Evolutionary conservation across 768 basidiomycete genomes (phyloP).

Genomic region (Cystobasidium ongulense): DNA sequence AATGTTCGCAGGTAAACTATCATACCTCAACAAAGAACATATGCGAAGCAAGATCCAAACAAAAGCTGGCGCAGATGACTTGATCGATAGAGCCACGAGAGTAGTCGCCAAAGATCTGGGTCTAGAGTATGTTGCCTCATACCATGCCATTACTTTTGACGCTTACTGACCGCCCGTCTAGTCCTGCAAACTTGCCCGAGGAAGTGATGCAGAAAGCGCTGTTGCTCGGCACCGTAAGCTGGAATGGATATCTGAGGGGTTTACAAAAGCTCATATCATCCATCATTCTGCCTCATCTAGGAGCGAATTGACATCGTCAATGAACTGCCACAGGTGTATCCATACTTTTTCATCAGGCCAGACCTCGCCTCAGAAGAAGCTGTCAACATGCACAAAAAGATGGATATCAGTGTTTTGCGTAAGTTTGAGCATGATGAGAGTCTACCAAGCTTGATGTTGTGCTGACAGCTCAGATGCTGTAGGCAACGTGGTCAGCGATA

Average conservation of each 20-base stretch:
- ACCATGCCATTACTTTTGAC: neutral
- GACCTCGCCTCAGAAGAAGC: conserved; percentile 56
- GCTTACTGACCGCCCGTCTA: neutral
- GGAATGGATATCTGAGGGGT: neutral
- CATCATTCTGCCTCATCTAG: conserved; percentile 51
- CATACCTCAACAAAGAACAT: conserved; percentile 81
- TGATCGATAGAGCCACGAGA: conserved; percentile 55
- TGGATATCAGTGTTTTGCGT: conserved; percentile 49
- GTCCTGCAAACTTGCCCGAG: neutral
- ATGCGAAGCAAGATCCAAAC: conserved; percentile 55
- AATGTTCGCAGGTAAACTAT: conserved; percentile 69
- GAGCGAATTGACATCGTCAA: conserved; percentile 59
- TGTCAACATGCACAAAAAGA: conserved; percentile 31
- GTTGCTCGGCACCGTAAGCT: conserved; percentile 10
- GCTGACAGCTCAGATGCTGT: neutral
- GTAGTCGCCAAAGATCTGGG: conserved; percentile 55
- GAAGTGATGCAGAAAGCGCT: neutral
- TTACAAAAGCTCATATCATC: neutral
- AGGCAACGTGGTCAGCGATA: conserved; percentile 1
- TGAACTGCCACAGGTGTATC: conserved; percentile 61
- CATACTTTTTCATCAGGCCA: conserved; percentile 72
- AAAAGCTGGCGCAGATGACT: conserved; percentile 51
- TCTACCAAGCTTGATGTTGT: conserved; percentile 39
- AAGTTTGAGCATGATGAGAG: conserved; percentile 37
- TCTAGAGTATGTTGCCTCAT: conserved; percentile 51